phyloP scores from a whole-genome alignment of 2,329 filamentous ascomycete genomes.

The Peltaster fructicola region DNA sequence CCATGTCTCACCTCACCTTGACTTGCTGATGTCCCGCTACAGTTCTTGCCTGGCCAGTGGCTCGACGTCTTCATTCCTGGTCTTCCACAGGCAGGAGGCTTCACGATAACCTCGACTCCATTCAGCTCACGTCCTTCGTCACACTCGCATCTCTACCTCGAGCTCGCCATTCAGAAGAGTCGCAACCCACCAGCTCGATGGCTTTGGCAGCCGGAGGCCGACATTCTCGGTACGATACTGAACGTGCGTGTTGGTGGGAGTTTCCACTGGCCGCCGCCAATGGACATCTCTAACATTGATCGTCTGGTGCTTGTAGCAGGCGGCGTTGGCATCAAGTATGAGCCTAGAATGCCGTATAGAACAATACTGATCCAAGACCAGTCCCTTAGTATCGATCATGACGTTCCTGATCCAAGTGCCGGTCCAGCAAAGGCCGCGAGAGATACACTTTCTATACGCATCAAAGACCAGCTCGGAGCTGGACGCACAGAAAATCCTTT shows the following conservation, averaged over 20 bases:
- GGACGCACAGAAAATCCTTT: slow-evolving; percentile 24
- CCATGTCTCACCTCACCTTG: not conserved
- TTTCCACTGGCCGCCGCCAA: slow-evolving; percentile 58
- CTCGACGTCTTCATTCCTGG: slow-evolving; percentile 63
- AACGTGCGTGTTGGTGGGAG: slow-evolving; percentile 59
- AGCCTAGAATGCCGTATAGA: slow-evolving; percentile 3
- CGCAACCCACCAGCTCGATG: slow-evolving; percentile 57
- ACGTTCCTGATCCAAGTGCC: slow-evolving; percentile 30
- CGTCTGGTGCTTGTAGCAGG: slow-evolving; percentile 61
- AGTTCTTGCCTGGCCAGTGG: slow-evolving; percentile 78
- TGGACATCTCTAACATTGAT: slow-evolving; percentile 29
- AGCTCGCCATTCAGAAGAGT: slow-evolving; percentile 61
- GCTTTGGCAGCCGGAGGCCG: slow-evolving; percentile 44
- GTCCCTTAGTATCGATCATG: slow-evolving; percentile 58
- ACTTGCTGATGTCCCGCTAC: slow-evolving; percentile 16
- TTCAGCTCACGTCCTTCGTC: slow-evolving; percentile 17
- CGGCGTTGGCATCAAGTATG: slow-evolving; percentile 64
- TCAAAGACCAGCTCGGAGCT: slow-evolving; percentile 24
- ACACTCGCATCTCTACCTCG: slow-evolving; percentile 36
- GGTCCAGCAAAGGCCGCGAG: slow-evolving; percentile 11
- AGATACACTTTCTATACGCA: slow-evolving; percentile 48
- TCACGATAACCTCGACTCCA: slow-evolving; percentile 70
- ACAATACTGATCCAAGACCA: slow-evolving; percentile 11
- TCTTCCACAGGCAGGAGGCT: slow-evolving; percentile 57
- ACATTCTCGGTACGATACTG: slow-evolving; percentile 43